Evolutionary conservation across 495 filamentous ascomycete genomes (phyloP).

Genomic region (Xylaria bambusicola): DNA sequence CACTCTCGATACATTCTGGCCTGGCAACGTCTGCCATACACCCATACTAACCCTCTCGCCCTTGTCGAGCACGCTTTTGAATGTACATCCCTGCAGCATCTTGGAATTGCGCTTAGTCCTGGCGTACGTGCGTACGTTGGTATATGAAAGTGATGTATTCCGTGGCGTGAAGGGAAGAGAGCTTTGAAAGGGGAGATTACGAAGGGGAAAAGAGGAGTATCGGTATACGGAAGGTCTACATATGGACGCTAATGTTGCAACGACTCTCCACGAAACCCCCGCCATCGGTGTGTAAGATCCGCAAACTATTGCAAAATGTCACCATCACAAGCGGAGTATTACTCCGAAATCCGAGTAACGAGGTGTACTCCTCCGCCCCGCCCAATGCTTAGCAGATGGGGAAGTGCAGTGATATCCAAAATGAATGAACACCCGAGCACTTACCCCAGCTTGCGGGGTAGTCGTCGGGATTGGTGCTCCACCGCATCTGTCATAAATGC

Average conservation of each 20-base stretch:
- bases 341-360: too few relatives aligned
- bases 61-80: slow-evolving; percentile 60
- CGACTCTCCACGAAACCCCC: not conserved
- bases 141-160: not conserved
- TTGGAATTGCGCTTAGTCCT: slow-evolving; percentile 24
- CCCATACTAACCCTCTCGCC: slow-evolving; percentile 63
- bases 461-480: not conserved
- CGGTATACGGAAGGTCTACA: slow-evolving; percentile 1
- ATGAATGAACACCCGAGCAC: too few relatives aligned
- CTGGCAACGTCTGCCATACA: slow-evolving; percentile 74
- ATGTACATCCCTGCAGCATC: slow-evolving; percentile 66
- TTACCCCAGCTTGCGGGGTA: slow-evolving; percentile 14
- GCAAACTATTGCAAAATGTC: not conserved
- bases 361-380: not conserved
- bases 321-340: too few relatives aligned
- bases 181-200: not conserved
- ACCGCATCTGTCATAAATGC: too few relatives aligned
- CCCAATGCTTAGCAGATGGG: too few relatives aligned
- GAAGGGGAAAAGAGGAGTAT: not conserved
- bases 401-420: too few relatives aligned
- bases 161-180: not conserved
- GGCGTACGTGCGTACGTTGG: slow-evolving; percentile 11
- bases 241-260: slow-evolving; percentile 6
- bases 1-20: slow-evolving; percentile 66
- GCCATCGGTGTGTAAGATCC: slow-evolving; percentile 1